Percentiles rank a stretch among this genome's conserved stretches.
Evolutionary conservation across 345 rosid species (phyloP).

Genomic region (Euphorbia lathyris): DNA sequence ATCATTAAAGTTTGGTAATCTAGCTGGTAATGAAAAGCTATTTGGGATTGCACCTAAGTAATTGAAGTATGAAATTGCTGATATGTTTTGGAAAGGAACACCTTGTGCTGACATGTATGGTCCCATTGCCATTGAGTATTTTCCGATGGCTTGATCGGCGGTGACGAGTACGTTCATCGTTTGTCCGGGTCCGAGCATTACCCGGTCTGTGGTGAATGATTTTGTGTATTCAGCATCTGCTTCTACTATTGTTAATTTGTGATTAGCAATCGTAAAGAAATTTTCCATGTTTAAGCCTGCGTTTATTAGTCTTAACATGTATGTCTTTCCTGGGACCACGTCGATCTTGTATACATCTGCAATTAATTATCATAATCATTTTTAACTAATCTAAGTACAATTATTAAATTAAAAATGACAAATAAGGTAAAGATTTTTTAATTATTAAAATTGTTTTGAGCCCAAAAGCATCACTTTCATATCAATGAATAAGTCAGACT

Average conservation of each 20-base stretch:
- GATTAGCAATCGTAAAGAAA: conserved; percentile 78
- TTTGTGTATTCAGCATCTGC: conserved; percentile 83
- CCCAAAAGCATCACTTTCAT: no score
- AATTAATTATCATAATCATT: conserved; percentile 13
- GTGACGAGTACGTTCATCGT: conserved; percentile 76
- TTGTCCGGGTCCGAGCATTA: conserved; percentile 93
- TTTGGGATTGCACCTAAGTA: conserved; percentile 57
- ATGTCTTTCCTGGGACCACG: conserved; percentile 67
- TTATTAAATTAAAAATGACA: background rate
- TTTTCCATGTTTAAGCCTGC: conserved; percentile 78
- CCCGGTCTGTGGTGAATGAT: conserved; percentile 56
- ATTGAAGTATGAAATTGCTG: conserved; percentile 58
- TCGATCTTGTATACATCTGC: conserved; percentile 64
- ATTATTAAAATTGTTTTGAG: no score
- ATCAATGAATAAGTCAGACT: no score
- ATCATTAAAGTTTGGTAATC: conserved; percentile 59
- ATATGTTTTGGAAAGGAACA: conserved; percentile 57
- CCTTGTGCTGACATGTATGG: conserved; percentile 65
- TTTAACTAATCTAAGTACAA: background rate
- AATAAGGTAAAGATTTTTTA: background rate
- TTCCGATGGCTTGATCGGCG: conserved; percentile 68
- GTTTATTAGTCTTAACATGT: conserved; percentile 66
- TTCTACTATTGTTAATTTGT: conserved; percentile 73
- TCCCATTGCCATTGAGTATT: conserved; percentile 79
- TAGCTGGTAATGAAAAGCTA: conserved; percentile 53